Conservation (phyloP, 306 rosid species). For the Fragaria ananassa region DNA sequence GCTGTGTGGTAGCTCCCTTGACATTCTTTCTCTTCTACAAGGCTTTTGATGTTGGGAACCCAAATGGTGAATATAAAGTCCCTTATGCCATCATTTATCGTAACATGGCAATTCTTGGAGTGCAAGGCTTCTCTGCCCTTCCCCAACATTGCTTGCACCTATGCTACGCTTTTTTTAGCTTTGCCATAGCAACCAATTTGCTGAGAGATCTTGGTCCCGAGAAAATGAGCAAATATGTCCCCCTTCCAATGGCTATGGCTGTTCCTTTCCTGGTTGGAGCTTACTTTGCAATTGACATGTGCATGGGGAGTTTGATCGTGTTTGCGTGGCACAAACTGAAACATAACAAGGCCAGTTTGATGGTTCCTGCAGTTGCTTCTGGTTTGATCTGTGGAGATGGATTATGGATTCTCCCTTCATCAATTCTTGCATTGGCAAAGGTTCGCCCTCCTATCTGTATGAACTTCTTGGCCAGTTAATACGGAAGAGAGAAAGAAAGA, state of each 20-base stretch:
- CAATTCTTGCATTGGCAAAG: conserved; percentile 78
- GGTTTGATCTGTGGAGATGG: conserved; percentile 99
- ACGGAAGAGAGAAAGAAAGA: conserved; percentile 1
- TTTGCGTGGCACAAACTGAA: conserved; percentile 65
- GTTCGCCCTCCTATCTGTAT: conserved; percentile 90
- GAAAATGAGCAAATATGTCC: conserved; percentile 58
- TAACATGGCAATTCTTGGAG: conserved; percentile 95
- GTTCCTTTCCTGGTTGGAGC: conserved; percentile 97
- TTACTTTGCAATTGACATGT: conserved; percentile 91
- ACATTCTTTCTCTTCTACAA: conserved; percentile 89
- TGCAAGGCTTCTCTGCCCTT: conserved; percentile 86
- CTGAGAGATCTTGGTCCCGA: conserved; percentile 62
- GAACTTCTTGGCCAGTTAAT: conserved; percentile 52
- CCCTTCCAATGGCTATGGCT: conserved; percentile 99
- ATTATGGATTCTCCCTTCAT: conserved; percentile 90
- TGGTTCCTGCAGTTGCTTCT: conserved; percentile 96
- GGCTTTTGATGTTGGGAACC: conserved; percentile 85
- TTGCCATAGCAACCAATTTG: conserved; percentile 72
- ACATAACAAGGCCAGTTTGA: conserved; percentile 45
- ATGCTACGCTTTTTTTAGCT: conserved; percentile 73
- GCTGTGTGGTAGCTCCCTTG: conserved; percentile 87
- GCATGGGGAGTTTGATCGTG: conserved; percentile 80
- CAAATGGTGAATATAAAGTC: conserved; percentile 85
- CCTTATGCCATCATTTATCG: conserved; percentile 89
- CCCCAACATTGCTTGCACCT: conserved; percentile 85